Evolutionary conservation across 179 eudicot genomes (phyloP).

Genomic region (Spinacia oleracea): DNA sequence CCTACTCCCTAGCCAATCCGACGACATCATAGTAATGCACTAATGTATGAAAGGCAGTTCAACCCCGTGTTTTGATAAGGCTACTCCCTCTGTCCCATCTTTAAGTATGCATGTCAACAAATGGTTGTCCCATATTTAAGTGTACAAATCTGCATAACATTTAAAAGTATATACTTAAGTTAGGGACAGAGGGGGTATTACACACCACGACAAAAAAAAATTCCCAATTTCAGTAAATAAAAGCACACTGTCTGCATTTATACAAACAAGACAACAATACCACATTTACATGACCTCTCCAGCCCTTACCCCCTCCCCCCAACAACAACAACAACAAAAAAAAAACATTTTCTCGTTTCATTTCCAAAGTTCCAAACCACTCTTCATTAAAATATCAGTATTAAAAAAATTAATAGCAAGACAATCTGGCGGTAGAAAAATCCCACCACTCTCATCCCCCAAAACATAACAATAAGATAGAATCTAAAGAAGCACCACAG

Average conservation of each 20-base stretch:
- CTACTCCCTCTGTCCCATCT: not conserved
- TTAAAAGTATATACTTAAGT: no score
- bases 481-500: slow-evolving; percentile 8
- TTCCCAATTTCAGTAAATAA: not conserved
- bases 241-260: not conserved
- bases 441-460: not conserved
- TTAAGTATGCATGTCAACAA: not conserved
- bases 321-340: no score
- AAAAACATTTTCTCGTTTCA: no score
- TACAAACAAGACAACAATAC: not conserved
- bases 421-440: not conserved
- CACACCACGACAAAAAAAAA: not conserved
- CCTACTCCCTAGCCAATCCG: not conserved
- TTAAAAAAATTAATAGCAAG: not conserved
- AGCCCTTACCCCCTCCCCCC: no score
- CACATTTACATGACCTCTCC: no score
- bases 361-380: no score
- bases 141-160: not conserved
- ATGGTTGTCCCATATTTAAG: not conserved
- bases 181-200: not conserved
- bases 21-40: not conserved
- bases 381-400: not conserved
- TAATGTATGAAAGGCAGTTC: not conserved
- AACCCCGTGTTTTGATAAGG: not conserved
- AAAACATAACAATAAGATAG: not conserved